Conservation (phyloP, 176 grass and related monocot genomes). For the Pontederia paniculata region DNA sequence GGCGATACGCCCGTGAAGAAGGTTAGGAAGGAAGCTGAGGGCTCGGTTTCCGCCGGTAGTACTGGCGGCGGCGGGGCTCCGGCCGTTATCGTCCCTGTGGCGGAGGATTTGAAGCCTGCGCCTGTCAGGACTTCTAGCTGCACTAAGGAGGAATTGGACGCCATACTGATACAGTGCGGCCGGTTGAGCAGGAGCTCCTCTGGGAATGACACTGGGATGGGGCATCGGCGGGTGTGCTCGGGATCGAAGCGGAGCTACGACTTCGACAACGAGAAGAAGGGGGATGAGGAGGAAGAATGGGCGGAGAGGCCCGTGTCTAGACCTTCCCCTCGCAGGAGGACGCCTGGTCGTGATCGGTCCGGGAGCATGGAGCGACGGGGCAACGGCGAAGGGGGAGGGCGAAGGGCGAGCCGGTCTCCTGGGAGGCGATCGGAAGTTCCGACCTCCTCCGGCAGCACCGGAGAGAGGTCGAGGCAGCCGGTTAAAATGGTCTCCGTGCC, state of each 20-base stretch:
- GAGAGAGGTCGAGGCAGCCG: slow-evolving; percentile 35
- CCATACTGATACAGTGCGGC: slow-evolving; percentile 92
- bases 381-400: slow-evolving; percentile 30
- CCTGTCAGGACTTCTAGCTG: slow-evolving; percentile 67
- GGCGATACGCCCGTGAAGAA: slow-evolving; percentile 21
- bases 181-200: slow-evolving; percentile 91
- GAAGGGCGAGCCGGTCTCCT: slow-evolving; percentile 65
- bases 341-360: slow-evolving; percentile 62
- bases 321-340: slow-evolving; percentile 67
- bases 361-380: slow-evolving; percentile 49
- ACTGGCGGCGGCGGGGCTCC: slow-evolving; percentile 10
- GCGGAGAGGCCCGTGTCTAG: slow-evolving; percentile 37
- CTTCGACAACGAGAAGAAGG: slow-evolving; percentile 61
- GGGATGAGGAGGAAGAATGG: slow-evolving; percentile 25
- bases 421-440: slow-evolving; percentile 39
- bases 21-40: neutral
- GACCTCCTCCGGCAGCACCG: slow-evolving; percentile 1
- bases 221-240: slow-evolving; percentile 38
- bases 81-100: neutral
- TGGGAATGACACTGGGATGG: slow-evolving; percentile 25
- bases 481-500: slow-evolving; percentile 81
- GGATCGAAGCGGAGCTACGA: slow-evolving; percentile 88
- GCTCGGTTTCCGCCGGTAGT: neutral
- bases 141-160: slow-evolving; percentile 90
- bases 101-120: slow-evolving; percentile 28